These are phyloP conservation scores for Acer saccharum DNA, from an alignment of 345 rosid genomes.

Conservation along the genomic window DNA sequence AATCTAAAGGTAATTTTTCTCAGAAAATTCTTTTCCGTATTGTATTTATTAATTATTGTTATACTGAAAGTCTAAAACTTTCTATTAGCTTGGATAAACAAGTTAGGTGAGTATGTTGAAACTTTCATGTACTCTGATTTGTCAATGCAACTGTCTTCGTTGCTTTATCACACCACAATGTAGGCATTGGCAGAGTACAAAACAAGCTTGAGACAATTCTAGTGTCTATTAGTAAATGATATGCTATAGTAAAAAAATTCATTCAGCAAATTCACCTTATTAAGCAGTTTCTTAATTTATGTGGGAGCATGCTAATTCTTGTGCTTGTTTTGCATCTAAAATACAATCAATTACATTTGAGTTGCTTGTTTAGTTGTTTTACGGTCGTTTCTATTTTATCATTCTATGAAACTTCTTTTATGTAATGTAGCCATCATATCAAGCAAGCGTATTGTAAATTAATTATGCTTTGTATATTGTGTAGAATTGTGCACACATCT, in stretches of 20 bases:
- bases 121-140: background rate
- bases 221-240: background rate
- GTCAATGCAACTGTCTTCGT: background rate
- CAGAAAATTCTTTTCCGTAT: background rate
- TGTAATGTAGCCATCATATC: background rate
- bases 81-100: background rate
- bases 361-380: background rate
- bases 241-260: background rate
- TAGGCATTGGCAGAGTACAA: background rate
- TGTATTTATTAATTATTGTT: background rate
- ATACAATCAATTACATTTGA: background rate
- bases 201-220: background rate
- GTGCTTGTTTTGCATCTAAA: background rate
- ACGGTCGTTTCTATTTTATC: background rate
- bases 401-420: background rate
- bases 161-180: background rate
- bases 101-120: background rate
- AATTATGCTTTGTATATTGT: background rate
- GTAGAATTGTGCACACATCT: conserved; percentile 9
- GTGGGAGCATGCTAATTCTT: background rate
- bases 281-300: background rate
- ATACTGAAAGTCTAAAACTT: too few species aligned
- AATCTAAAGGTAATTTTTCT: too few species aligned
- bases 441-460: background rate
- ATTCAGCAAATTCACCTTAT: background rate